Evolutionary conservation across 352 stramenopile species (phyloP).

Genomic region (Globisporangium perplexum): DNA sequence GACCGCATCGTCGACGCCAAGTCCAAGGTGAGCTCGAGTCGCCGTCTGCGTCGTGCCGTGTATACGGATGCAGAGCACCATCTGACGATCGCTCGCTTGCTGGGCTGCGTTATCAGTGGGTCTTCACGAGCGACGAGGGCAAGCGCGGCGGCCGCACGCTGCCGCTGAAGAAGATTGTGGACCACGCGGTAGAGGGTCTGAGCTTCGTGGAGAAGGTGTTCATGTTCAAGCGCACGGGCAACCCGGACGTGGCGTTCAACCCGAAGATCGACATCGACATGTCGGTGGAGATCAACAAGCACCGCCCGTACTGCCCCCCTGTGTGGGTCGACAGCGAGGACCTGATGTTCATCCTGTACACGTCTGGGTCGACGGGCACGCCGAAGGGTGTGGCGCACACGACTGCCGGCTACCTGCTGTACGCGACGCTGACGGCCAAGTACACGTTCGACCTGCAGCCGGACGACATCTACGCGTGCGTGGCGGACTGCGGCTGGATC

Average conservation of each 20-base stretch:
- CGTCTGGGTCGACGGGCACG: conserved; percentile 93
- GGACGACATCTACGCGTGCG: conserved; percentile 93
- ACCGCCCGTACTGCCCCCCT: conserved; percentile 92
- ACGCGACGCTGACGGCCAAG: conserved; percentile 91
- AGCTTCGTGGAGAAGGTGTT: conserved; percentile 93
- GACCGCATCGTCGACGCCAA: conserved; percentile 93
- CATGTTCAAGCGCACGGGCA: conserved; percentile 90
- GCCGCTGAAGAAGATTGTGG: conserved; percentile 94
- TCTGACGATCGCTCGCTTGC: background rate
- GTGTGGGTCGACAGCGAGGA: conserved; percentile 97
- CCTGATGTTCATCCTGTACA: conserved; percentile 98
- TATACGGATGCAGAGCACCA: background rate
- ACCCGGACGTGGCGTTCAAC: conserved; percentile 68
- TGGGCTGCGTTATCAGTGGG: conserved; percentile 38
- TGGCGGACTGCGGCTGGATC: conserved; percentile 96
- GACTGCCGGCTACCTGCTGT: conserved; percentile 94
- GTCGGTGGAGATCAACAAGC: conserved; percentile 82
- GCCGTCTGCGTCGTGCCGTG: too few species aligned
- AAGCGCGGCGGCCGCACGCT: conserved; percentile 91
- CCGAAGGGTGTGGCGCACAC: conserved; percentile 96
- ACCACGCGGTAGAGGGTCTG: conserved; percentile 87
- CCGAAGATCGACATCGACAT: conserved; percentile 91
- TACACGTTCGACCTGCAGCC: conserved; percentile 93
- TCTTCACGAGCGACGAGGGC: conserved; percentile 94
- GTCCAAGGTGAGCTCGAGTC: conserved; percentile 9